These are phyloP conservation scores for Penicillium sp. DNA, from an alignment of 2,329 filamentous ascomycete species.

Conservation along the genomic window DNA sequence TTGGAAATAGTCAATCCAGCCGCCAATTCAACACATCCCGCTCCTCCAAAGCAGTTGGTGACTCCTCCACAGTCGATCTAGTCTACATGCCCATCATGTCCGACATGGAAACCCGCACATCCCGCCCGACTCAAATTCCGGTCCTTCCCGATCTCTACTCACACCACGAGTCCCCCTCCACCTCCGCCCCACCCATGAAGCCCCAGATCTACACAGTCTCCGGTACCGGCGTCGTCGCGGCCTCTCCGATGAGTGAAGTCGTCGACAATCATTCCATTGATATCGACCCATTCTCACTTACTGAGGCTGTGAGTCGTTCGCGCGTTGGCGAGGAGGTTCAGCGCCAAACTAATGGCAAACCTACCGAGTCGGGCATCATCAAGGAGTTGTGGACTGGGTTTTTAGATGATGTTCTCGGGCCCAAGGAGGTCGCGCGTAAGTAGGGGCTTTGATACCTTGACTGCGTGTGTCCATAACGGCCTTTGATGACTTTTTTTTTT, in stretches of 20 bases:
- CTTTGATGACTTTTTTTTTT: neutral
- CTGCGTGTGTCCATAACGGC: slow-evolving; percentile 1
- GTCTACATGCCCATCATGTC: slow-evolving; percentile 57
- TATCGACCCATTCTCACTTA: slow-evolving; percentile 57
- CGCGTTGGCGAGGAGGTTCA: slow-evolving; percentile 36
- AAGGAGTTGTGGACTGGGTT: slow-evolving; percentile 38
- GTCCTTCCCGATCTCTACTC: slow-evolving; percentile 46
- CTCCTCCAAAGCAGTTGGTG: slow-evolving; percentile 54
- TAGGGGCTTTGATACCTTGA: slow-evolving; percentile 1
- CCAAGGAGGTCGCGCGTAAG: slow-evolving; percentile 27
- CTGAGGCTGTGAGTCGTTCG: slow-evolving; percentile 47
- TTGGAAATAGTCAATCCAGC: slow-evolving; percentile 51
- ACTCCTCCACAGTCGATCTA: slow-evolving; percentile 63
- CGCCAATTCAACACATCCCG: slow-evolving; percentile 64
- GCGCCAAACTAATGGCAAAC: slow-evolving; percentile 33
- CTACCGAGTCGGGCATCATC: slow-evolving; percentile 30
- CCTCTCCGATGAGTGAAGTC: slow-evolving; percentile 58
- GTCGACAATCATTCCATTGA: slow-evolving; percentile 56
- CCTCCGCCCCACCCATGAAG: slow-evolving; percentile 46
- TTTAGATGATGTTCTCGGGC: slow-evolving; percentile 39
- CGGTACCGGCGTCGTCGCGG: slow-evolving; percentile 41
- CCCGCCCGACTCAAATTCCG: slow-evolving; percentile 47
- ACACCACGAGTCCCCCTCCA: slow-evolving; percentile 24
- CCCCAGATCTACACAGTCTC: slow-evolving; percentile 55
- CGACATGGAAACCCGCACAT: slow-evolving; percentile 38